These are phyloP conservation scores for Cercospora beticola DNA, from an alignment of 2,329 filamentous ascomycete genomes.

Conservation along the genomic window DNA sequence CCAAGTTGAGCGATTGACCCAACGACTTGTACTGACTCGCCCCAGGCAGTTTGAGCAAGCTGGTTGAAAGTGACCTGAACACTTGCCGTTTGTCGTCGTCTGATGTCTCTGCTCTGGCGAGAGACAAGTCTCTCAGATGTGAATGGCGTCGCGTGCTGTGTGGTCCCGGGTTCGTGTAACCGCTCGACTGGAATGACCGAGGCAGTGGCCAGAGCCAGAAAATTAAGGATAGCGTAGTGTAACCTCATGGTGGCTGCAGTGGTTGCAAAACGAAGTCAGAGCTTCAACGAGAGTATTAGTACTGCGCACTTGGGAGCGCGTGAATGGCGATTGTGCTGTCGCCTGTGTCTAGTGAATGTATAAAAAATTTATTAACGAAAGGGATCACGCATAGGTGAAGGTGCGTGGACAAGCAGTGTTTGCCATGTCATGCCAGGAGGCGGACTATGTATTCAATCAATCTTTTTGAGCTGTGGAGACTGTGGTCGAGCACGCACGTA, in stretches of 20 bases:
- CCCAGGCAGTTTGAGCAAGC: constrained; percentile 56
- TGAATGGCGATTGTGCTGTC: constrained; percentile 1
- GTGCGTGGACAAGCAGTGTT: constrained; percentile 8
- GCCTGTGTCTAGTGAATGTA: constrained; percentile 8
- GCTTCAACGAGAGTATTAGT: background rate
- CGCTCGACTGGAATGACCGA: constrained; percentile 18
- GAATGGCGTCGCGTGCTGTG: constrained; percentile 11
- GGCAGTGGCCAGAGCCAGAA: constrained; percentile 19
- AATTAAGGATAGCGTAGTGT: constrained; percentile 18
- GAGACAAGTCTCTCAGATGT: constrained; percentile 14
- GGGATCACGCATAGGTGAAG: background rate
- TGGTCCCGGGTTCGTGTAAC: constrained; percentile 9
- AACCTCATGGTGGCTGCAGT: constrained; percentile 16
- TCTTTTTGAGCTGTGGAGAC: constrained; percentile 6
- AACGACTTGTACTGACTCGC: constrained; percentile 65
- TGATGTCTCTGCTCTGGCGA: background rate
- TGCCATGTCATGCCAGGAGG: constrained; percentile 10
- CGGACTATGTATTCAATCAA: constrained; percentile 10
- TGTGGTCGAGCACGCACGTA: constrained; percentile 6
- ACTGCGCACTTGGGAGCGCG: background rate
- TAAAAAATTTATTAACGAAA: constrained; percentile 2
- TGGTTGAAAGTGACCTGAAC: constrained; percentile 65
- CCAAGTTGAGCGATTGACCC: constrained; percentile 62
- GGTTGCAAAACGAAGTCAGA: background rate
- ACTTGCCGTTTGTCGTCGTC: constrained; percentile 26